These are phyloP conservation scores for Dalbergia oliveri DNA, from an alignment of 306 rosid genomes.

Conservation along the genomic window DNA sequence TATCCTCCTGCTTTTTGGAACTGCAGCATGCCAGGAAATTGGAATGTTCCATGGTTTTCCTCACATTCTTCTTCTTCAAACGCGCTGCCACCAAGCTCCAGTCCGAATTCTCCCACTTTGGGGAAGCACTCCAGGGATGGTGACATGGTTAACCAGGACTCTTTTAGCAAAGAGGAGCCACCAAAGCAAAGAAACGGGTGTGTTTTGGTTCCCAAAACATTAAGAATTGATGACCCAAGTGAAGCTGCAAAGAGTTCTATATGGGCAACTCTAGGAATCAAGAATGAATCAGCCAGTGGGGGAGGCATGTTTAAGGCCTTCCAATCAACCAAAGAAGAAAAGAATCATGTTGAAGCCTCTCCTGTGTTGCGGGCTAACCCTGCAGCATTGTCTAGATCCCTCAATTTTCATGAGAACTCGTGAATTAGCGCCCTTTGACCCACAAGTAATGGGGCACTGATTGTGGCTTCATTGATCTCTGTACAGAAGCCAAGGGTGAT, in stretches of 20 bases:
- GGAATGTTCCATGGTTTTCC: constrained; percentile 76
- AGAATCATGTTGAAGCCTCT: constrained; percentile 64
- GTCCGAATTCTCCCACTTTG: constrained; percentile 61
- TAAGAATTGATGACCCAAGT: constrained; percentile 84
- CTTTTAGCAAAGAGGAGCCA: constrained; percentile 50
- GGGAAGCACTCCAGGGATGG: constrained; percentile 84
- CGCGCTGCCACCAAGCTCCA: constrained; percentile 50
- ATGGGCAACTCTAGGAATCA: constrained; percentile 92
- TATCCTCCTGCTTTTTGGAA: constrained; percentile 80
- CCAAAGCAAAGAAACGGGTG: constrained; percentile 64
- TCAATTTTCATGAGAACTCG: constrained; percentile 73
- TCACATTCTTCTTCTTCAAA: constrained; percentile 60
- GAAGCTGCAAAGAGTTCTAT: constrained; percentile 97
- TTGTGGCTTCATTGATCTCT: constrained; percentile 38
- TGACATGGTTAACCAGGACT: constrained; percentile 52
- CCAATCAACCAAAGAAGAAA: constrained; percentile 60
- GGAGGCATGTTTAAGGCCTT: constrained; percentile 76
- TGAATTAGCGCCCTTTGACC: constrained; percentile 40
- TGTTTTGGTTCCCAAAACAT: constrained; percentile 86
- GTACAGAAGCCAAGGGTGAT: constrained; percentile 28
- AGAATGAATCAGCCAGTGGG: constrained; percentile 72
- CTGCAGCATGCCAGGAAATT: constrained; percentile 69
- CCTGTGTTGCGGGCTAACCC: constrained; percentile 80
- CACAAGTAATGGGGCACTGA: constrained; percentile 30
- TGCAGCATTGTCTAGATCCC: constrained; percentile 90